Percentiles rank a stretch among this genome's conserved stretches.
phyloP scores from a whole-genome alignment of 805 yeast genomes.

The Clavispora vitiphila region DNA sequence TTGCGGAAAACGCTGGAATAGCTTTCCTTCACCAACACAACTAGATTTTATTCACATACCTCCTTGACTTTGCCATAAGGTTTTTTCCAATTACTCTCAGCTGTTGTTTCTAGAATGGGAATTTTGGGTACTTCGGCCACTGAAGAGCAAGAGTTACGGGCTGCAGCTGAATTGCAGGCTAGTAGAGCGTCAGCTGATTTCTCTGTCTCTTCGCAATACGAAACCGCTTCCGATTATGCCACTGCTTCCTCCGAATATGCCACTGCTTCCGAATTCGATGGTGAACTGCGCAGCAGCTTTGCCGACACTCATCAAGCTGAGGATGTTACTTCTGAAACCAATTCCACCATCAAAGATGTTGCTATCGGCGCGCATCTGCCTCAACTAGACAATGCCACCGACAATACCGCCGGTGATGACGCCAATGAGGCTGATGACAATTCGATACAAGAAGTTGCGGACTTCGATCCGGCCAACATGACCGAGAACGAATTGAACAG shows the following conservation, averaged over 20 bases:
- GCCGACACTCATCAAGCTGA: background rate
- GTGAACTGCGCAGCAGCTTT: background rate
- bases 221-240: constrained; percentile 28
- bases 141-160: constrained; percentile 26
- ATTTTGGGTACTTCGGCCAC: constrained; percentile 29
- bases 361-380: background rate
- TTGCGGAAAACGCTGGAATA: no score
- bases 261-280: constrained; percentile 21
- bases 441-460: background rate
- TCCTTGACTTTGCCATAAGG: background rate
- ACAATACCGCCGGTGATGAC: background rate
- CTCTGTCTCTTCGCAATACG: constrained; percentile 13
- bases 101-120: constrained; percentile 19
- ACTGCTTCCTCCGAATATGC: constrained; percentile 33
- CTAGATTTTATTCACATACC: no score
- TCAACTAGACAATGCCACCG: constrained; percentile 1
- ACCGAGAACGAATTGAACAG: constrained; percentile 9
- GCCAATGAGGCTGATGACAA: background rate
- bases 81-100: background rate
- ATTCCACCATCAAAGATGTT: constrained; percentile 9
- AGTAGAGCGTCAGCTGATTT: constrained; percentile 3
- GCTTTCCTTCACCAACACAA: no score
- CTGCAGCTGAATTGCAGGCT: constrained; percentile 16
- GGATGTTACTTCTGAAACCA: constrained; percentile 7
- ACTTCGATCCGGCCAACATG: constrained; percentile 3